A percentile compares a stretch with the other conserved stretches of the same genome.
Evolutionary conservation across 192 early-diverging fungal species (phyloP).

Genomic region (Coemansia sp.): DNA sequence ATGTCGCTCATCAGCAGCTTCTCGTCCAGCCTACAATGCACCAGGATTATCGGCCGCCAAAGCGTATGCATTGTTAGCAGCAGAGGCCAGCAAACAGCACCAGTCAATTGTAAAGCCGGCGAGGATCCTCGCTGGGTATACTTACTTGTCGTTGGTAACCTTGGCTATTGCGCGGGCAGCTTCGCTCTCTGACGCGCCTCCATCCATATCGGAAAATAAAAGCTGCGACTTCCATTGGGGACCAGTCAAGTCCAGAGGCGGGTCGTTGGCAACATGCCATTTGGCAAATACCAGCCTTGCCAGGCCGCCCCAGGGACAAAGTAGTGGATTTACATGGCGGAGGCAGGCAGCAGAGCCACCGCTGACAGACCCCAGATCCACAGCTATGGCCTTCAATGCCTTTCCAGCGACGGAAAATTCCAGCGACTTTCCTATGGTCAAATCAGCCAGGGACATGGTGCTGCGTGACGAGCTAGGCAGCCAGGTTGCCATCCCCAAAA

Average conservation of each 20-base stretch:
- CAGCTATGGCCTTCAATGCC: slow-evolving; percentile 27
- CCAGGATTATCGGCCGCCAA: too few relatives aligned
- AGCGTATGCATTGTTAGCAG: too few relatives aligned
- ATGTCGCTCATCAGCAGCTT: slow-evolving; percentile 28
- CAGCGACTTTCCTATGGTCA: slow-evolving; percentile 21
- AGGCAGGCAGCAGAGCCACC: too few relatives aligned
- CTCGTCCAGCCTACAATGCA: slow-evolving; percentile 33
- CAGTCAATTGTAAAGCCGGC: too few relatives aligned
- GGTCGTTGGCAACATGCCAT: slow-evolving; percentile 39
- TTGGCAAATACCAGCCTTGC: slow-evolving; percentile 26
- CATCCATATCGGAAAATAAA: slow-evolving; percentile 17
- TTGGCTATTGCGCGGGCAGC: slow-evolving; percentile 3
- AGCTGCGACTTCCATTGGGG: slow-evolving; percentile 27
- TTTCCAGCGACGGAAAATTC: background rate
- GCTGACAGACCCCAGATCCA: too few relatives aligned
- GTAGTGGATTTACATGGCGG: slow-evolving; percentile 34
- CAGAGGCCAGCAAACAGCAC: too few relatives aligned
- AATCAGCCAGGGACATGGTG: slow-evolving; percentile 27
- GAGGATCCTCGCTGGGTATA: too few relatives aligned
- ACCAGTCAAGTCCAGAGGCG: slow-evolving; percentile 25
- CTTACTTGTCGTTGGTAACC: slow-evolving; percentile 45
- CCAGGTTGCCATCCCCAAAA: slow-evolving; percentile 34
- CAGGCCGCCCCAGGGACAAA: slow-evolving; percentile 36
- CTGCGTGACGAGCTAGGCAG: slow-evolving; percentile 15
- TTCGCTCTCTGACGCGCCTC: slow-evolving; percentile 1